Evolutionary conservation across 768 basidiomycete genomes (phyloP).

Genomic region (Trametes maxima): DNA sequence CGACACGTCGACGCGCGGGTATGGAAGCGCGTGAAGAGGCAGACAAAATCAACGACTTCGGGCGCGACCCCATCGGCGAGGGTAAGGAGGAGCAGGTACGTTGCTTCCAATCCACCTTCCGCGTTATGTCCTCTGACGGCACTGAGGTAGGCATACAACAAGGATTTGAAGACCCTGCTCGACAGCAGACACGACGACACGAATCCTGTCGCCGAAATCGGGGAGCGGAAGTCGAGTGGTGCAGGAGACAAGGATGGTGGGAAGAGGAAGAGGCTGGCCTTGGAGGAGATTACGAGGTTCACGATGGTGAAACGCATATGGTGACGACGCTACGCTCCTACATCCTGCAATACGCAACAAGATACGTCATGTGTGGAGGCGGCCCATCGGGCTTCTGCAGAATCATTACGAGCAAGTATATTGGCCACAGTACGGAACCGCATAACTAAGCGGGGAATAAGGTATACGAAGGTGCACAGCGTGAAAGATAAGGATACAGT

Average conservation of each 20-base stretch:
- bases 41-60: conserved; percentile 85
- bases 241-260: conserved; percentile 30
- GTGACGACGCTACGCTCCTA: conserved; percentile 33
- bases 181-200: conserved; percentile 73
- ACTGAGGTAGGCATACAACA: conserved; percentile 69
- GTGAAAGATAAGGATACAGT: not conserved
- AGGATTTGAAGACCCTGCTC: conserved; percentile 72
- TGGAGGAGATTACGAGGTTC: conserved; percentile 91
- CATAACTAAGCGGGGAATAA: not conserved
- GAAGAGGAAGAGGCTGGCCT: conserved; percentile 63
- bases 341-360: not conserved
- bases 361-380: not conserved
- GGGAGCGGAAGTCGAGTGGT: conserved; percentile 45
- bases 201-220: conserved; percentile 67
- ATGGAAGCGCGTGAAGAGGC: conserved; percentile 77
- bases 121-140: not conserved
- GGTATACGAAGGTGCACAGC: not conserved
- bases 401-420: no score
- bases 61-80: conserved; percentile 90
- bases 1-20: conserved; percentile 68
- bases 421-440: not conserved
- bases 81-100: conserved; percentile 81
- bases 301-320: conserved; percentile 96
- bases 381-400: not conserved
- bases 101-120: conserved; percentile 3